These are phyloP conservation scores for Coriaria nepalensis DNA, from an alignment of 306 rosid genomes.

Conservation along the genomic window DNA sequence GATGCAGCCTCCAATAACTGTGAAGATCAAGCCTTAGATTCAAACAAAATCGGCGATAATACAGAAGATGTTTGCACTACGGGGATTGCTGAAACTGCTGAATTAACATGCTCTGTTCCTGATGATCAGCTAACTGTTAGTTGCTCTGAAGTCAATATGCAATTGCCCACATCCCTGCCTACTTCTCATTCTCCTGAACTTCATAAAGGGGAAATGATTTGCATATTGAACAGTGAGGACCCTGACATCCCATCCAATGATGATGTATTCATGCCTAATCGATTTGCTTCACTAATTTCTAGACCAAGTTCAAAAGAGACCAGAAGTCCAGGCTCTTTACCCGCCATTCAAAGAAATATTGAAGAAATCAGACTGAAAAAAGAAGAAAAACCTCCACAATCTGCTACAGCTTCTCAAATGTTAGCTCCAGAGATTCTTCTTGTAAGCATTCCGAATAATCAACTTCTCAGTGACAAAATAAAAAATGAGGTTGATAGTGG, in stretches of 20 bases:
- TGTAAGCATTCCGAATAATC: slow-evolving; percentile 18
- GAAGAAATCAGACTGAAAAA: slow-evolving; percentile 25
- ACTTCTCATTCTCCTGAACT: slow-evolving; percentile 14
- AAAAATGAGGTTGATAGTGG: slow-evolving; percentile 23
- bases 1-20: slow-evolving; percentile 16
- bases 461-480: slow-evolving; percentile 20
- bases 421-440: slow-evolving; percentile 12
- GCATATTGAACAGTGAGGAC: slow-evolving; percentile 51
- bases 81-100: slow-evolving; percentile 16
- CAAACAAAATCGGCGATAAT: slow-evolving; percentile 12
- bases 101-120: slow-evolving; percentile 11
- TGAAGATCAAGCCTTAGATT: slow-evolving; percentile 21
- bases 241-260: slow-evolving; percentile 51
- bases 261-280: neutral
- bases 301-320: slow-evolving; percentile 17
- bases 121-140: slow-evolving; percentile 17
- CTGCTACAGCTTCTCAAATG: slow-evolving; percentile 17
- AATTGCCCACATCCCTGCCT: slow-evolving; percentile 14
- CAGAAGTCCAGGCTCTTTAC: slow-evolving; percentile 17
- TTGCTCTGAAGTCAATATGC: slow-evolving; percentile 20
- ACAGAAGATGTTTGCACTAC: slow-evolving; percentile 13
- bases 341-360: slow-evolving; percentile 12
- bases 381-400: slow-evolving; percentile 22
- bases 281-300: slow-evolving; percentile 6
- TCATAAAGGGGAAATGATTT: slow-evolving; percentile 20